These are phyloP conservation scores for Liquidambar formosana DNA, from an alignment of 164 flowering plant genomes.

Conservation along the genomic window DNA sequence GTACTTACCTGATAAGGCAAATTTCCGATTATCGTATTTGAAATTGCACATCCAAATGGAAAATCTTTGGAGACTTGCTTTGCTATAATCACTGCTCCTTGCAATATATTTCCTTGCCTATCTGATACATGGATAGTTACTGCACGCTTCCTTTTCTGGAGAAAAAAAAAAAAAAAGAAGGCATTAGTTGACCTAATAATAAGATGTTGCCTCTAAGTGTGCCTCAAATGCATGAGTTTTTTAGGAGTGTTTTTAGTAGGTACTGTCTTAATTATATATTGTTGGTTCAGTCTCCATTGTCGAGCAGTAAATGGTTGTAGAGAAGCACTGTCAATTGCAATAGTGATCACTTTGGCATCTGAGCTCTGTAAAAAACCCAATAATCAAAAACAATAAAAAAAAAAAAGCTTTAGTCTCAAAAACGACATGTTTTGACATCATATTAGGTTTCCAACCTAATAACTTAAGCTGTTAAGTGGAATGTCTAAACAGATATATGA, in stretches of 20 bases:
- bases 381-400: neutral
- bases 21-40: slow-evolving; percentile 77
- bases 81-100: slow-evolving; percentile 62
- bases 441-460: too few relatives aligned
- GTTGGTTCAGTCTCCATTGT: slow-evolving; percentile 79
- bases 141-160: slow-evolving; percentile 78
- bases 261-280: slow-evolving; percentile 53
- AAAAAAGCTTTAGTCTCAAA: too few relatives aligned
- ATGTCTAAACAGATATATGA: too few relatives aligned
- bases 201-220: too few relatives aligned
- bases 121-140: slow-evolving; percentile 71
- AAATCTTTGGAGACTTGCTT: slow-evolving; percentile 79
- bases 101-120: slow-evolving; percentile 45
- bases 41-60: slow-evolving; percentile 91
- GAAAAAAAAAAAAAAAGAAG: neutral
- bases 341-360: slow-evolving; percentile 28
- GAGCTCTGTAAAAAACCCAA: slow-evolving; percentile 45
- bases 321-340: slow-evolving; percentile 60
- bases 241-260: neutral
- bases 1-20: slow-evolving; percentile 66
- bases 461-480: too few relatives aligned
- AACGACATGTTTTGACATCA: too few relatives aligned
- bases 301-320: slow-evolving; percentile 80
- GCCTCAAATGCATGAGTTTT: too few relatives aligned
- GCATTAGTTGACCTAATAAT: neutral